phyloP scores from a whole-genome alignment of 2,329 filamentous ascomycete genomes.

The Penicillium sp. region DNA sequence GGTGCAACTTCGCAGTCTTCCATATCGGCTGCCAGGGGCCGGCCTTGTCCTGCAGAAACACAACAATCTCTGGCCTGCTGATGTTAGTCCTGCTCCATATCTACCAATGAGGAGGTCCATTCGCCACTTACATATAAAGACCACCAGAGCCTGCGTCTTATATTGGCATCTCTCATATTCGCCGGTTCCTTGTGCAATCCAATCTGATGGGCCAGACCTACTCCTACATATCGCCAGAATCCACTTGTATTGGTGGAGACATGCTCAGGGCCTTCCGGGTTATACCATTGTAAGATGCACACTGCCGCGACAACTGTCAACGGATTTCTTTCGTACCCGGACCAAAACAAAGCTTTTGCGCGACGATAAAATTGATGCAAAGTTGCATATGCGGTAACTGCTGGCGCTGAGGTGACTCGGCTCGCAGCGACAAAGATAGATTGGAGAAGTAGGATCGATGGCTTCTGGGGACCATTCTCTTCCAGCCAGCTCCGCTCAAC shows the following conservation, averaged over 20 bases:
- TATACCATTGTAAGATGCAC: conserved; percentile 36
- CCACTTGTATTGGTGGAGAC: conserved; percentile 44
- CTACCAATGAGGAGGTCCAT: neutral
- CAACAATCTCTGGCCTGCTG: conserved; percentile 37
- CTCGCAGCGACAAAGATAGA: conserved; percentile 44
- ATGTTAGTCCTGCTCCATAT: neutral
- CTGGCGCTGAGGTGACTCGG: conserved; percentile 38
- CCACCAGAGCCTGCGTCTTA: conserved; percentile 45
- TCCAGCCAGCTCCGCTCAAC: conserved; percentile 32
- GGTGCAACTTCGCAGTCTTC: conserved; percentile 40
- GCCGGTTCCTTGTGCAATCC: conserved; percentile 44
- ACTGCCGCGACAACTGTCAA: conserved; percentile 32
- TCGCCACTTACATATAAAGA: conserved; percentile 37
- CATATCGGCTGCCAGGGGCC: conserved; percentile 40
- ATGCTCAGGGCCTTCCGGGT: conserved; percentile 35
- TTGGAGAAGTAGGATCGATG: conserved; percentile 35
- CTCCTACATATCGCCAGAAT: conserved; percentile 45
- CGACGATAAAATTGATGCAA: conserved; percentile 33
- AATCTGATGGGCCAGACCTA: conserved; percentile 44
- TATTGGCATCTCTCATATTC: conserved; percentile 32
- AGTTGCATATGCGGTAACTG: conserved; percentile 27
- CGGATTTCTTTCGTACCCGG: conserved; percentile 33
- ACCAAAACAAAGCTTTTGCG: conserved; percentile 35
- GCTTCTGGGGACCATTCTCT: conserved; percentile 23
- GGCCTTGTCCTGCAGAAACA: conserved; percentile 43